A percentile compares a stretch with the other conserved stretches of the same genome.
Evolutionary conservation across 2,329 filamentous ascomycete species (phyloP).

Genomic region (Calonectria pteridis): DNA sequence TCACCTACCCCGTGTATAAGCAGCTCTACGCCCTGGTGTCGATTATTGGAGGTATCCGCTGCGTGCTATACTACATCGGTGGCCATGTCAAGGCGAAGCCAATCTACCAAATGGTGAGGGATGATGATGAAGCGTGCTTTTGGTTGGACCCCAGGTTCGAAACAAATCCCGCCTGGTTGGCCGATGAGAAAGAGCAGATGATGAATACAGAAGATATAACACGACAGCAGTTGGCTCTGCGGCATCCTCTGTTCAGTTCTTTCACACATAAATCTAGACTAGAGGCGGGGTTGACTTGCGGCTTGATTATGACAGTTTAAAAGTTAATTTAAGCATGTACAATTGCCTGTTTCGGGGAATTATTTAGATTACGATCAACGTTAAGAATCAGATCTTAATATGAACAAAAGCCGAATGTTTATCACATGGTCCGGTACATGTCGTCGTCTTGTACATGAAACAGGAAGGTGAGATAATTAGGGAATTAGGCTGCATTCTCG

Average conservation of each 20-base stretch:
- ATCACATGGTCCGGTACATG: neutral
- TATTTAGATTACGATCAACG: neutral
- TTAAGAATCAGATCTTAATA: neutral
- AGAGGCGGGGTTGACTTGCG: too few relatives aligned
- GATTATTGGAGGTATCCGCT: slow-evolving; percentile 20
- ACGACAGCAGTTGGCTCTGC: neutral
- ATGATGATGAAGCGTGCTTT: slow-evolving; percentile 23
- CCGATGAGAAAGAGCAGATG: slow-evolving; percentile 23
- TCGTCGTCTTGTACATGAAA: neutral
- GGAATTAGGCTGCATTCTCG: neutral
- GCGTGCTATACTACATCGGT: slow-evolving; percentile 23
- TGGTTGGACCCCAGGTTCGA: slow-evolving; percentile 27
- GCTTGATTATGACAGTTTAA: neutral
- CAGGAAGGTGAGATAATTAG: neutral
- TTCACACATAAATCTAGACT: neutral
- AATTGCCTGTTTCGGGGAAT: neutral
- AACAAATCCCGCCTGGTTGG: slow-evolving; percentile 24
- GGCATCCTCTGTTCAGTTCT: neutral
- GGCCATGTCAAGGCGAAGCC: slow-evolving; percentile 25
- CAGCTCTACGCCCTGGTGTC: slow-evolving; percentile 25
- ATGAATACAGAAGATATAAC: neutral
- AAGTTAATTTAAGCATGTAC: neutral
- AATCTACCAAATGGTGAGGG: slow-evolving; percentile 21
- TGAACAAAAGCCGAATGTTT: neutral
- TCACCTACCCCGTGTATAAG: slow-evolving; percentile 25